Base-by-base conservation (phyloP, 495 filamentous ascomycete species). In the Astrothelium macrocarpum region DNA sequence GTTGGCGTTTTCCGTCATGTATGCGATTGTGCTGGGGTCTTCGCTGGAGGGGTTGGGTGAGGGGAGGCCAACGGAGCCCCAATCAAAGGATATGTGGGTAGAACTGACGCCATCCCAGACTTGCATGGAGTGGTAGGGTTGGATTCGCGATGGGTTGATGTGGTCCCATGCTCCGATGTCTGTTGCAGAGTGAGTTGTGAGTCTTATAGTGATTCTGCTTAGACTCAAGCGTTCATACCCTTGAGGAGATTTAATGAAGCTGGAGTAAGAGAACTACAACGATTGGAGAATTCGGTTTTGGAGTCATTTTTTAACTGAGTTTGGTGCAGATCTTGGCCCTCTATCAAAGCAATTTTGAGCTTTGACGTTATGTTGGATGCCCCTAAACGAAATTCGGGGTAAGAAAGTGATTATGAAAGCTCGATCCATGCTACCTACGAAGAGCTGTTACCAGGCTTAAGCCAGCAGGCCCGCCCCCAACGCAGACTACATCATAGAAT, bases 1-100 rank as follows among this genome's bases (percentile, higher is more conserved):
- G 70, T 97, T 97, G 42, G 85, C 70, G 71, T 99, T 99, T 79
- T 99, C 94, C 29, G 84, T 90, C 94, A 99, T 99, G 71, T 90
- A 93, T 12, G 95, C 94, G 61, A 99, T 91, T 1, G 85, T 88
- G 26, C 73, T 69, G 18, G 66, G 26, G 26, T 64, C 59, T n/a
- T 65, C 53, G 26, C 11, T 23, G 16, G 49, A 53, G 7, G 53
- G 9, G 28, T 62, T 64, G 49, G 53, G 16, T 25, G 63, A 12
- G 9, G 60, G 58, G 18, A 32, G 34, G 42, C 32, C 25, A 45
- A 20, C 80, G 20, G 78, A 75, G 28, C 80, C 77, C 82, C 85
- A 87, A 75, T 94, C 88, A 74, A 99, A 99, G 62, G 88, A 86
- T 73, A 99, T 95, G 56, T 85, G 82, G 42, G 91, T 87, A 61